A percentile compares a stretch with the other conserved stretches of the same genome.
These are phyloP conservation scores for Populus hybrid DNA, from an alignment of 441 rosid genomes.

Conservation along the genomic window DNA sequence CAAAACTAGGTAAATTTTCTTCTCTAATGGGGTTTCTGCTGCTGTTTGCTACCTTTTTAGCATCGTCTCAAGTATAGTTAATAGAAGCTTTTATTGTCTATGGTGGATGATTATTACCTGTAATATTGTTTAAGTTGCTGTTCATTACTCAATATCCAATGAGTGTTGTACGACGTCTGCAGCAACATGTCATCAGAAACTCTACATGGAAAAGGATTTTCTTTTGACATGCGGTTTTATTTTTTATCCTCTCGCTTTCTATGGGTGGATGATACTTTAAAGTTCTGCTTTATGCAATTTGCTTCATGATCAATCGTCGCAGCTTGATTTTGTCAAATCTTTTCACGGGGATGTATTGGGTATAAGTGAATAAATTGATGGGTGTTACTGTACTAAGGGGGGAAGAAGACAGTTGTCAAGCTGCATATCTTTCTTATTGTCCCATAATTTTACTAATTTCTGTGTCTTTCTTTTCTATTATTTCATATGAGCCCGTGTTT, in stretches of 20 bases:
- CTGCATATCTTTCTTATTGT: background rate
- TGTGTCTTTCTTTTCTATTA: background rate
- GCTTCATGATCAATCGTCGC: background rate
- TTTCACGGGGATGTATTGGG: background rate
- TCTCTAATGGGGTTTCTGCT: too few relatives aligned
- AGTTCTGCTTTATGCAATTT: background rate
- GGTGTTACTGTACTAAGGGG: background rate
- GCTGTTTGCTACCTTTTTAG: too few relatives aligned
- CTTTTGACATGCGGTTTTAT: background rate
- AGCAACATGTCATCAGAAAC: background rate
- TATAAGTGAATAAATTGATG: background rate
- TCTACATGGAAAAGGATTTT: background rate
- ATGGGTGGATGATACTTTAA: background rate
- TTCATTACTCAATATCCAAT: background rate
- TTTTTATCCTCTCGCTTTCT: background rate
- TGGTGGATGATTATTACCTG: background rate
- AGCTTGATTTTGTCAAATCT: background rate
- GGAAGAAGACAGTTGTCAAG: background rate
- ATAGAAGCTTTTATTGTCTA: background rate
- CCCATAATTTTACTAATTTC: background rate
- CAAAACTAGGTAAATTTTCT: conserved; percentile 58
- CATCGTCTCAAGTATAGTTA: background rate
- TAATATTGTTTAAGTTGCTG: background rate
- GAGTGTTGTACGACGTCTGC: background rate
- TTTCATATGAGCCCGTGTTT: background rate